Base-by-base conservation (phyloP, 2,329 filamentous ascomycete genomes). In the Talaromyces piceae region DNA sequence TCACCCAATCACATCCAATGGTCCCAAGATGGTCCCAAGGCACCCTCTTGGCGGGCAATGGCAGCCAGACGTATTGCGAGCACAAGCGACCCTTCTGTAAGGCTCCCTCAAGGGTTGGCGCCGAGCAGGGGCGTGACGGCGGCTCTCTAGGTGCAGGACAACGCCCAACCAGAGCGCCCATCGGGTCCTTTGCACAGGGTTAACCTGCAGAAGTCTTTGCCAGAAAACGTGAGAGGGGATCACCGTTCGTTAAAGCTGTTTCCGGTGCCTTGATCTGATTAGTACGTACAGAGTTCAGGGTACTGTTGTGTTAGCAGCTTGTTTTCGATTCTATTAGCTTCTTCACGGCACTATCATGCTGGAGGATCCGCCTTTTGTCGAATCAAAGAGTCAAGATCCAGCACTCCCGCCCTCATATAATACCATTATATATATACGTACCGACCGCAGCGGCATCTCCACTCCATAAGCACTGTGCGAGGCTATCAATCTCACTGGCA, bases 161-260 rank as follows among this genome's bases (percentile, higher is more conserved):
- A 37, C 47, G 39, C 39, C 53, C 53, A 55, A 55, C 51, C 53
- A 53, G 50, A 49, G 47, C 26, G 50, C 26, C 43, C 27, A 43
- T 41, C 49, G 23, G 20, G 18, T 12, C 41, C 13, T 55, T 28
- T 16, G 41, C 47, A 18, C 37, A 44, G 49, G 41, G 41, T 54
- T 30, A 25, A 43, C 37, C 16, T 49, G 41, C 49, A 50, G 47
- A 47, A 46, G 50, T 41, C 50, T 31, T 47, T 20, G 28, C 26
- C 26, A 26, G 25, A 46, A 20, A 20, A 28, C 44, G 5, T 46
- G 26, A 46, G 30, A 20, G 30, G n/a, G 18, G 18, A 46, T 33
- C 44, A n/a, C 7, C 41, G 39, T 43, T 22, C 20, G 39, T 43
- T 26, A 22, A 25, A 43, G 5, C 22, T 26, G 39, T 4, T 25